Evolutionary conservation across 2,329 filamentous ascomycete species (phyloP), one percentile per base, ranked within the genome.

Genomic region (Trichoderma atrobrunneum): DNA sequence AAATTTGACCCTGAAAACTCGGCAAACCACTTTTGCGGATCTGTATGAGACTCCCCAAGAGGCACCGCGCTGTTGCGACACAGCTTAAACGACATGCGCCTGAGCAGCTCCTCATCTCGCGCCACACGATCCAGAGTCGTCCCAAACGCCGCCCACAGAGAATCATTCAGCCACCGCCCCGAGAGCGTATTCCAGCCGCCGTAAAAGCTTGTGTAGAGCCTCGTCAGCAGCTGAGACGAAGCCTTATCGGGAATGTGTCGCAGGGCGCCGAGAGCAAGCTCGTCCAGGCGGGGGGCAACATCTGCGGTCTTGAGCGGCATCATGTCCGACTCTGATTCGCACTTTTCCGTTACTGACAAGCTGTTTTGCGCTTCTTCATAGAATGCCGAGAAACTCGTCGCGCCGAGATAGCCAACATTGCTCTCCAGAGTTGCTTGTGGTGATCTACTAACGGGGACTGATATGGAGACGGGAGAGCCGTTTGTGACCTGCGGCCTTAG

Each of bases 1-100:
- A 83, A 75, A 14, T 80, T 80, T 0, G 73, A 72, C 0, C 83
- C 83, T 0, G 77, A 78, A 67, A 85, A 83, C 48, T 83, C 81
- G 2, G 74, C 76, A 1, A 82, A 74, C 83, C 83, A 86, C 16
- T 75, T 74, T 3, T 80, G 73, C 0, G 80, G 73, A n/a, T 79
- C 78, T 0, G 76, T 72, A 10, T 82, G 78, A 0, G 81, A 76
- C 12, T 85, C 82, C 0, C 74, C 74, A 8, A 84, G 76, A 0
- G 80, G 79, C 4, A 75, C 77, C 0, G 78, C 74, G 0, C 83
- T 83, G 63, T 85, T 85, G 26, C 74, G 71, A 67, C 79, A 84
- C 11, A 85, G 72, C 3, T 76, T 75, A 0, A 76, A 73, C 1
- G 81, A 82, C 32, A 84, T 73, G 7, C 65, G 64, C 36, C 64